Evolutionary conservation across 495 filamentous ascomycete species (phyloP).

Genomic region (Hyaloscypha finlandica): DNA sequence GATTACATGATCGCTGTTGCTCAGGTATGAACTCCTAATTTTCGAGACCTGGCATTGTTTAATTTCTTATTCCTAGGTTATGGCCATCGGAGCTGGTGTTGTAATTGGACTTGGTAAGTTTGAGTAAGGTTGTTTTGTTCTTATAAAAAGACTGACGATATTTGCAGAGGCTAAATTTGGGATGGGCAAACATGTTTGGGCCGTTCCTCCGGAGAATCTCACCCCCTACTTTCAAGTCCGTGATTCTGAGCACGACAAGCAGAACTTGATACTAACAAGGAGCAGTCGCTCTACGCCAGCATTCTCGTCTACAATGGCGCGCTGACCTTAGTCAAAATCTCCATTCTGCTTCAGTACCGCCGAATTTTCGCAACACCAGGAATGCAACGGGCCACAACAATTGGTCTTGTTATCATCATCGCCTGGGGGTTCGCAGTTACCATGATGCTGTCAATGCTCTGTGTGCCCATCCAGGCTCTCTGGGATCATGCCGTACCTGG

Average conservation of each 20-base stretch:
- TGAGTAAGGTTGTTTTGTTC: neutral
- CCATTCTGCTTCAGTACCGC: neutral
- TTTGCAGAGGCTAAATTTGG: slow-evolving; percentile 1
- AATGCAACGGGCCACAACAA: neutral
- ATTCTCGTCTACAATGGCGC: neutral
- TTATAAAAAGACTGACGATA: neutral
- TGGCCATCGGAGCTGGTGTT: slow-evolving; percentile 4
- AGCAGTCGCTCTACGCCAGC: neutral
- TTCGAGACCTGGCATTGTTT: neutral
- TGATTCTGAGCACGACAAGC: neutral
- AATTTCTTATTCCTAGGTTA: neutral
- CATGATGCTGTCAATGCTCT: neutral
- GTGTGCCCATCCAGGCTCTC: neutral
- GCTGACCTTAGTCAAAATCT: slow-evolving; percentile 2
- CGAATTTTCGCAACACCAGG: neutral
- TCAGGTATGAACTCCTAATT: neutral
- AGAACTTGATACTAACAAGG: neutral
- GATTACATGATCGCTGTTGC: slow-evolving; percentile 4
- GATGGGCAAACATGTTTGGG: slow-evolving; percentile 3
- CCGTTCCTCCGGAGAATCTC: neutral
- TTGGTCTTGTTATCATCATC: neutral
- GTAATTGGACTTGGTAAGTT: neutral
- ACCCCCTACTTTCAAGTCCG: neutral
- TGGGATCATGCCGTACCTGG: neutral
- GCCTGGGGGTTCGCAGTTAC: neutral